These are phyloP conservation scores for Apophysomyces ossiformis DNA, from an alignment of 371 early-diverging fungal genomes.

Conservation along the genomic window DNA sequence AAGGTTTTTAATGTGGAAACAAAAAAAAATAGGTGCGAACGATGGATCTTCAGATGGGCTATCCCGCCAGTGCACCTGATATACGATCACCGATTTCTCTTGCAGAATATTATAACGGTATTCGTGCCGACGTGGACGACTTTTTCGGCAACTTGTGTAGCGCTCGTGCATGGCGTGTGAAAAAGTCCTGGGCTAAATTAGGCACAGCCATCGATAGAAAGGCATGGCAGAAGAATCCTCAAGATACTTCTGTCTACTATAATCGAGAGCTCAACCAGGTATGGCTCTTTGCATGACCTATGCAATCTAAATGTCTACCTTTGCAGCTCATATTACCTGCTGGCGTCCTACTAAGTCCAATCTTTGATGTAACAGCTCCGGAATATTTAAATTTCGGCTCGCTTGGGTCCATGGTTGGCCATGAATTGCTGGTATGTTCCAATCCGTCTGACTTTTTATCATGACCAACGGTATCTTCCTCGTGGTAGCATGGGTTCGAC, in stretches of 20 bases:
- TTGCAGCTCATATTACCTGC: slow-evolving; percentile 57
- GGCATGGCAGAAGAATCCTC: slow-evolving; percentile 58
- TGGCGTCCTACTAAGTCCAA: slow-evolving; percentile 56
- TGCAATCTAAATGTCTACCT: background rate
- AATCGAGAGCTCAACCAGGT: slow-evolving; percentile 31
- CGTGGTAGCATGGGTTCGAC: slow-evolving; percentile 58
- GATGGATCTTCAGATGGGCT: slow-evolving; percentile 45
- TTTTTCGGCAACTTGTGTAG: slow-evolving; percentile 56
- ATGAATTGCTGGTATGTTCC: slow-evolving; percentile 14
- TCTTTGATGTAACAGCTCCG: slow-evolving; percentile 50
- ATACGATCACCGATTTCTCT: slow-evolving; percentile 44
- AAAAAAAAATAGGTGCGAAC: slow-evolving; percentile 1
- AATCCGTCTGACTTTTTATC: background rate
- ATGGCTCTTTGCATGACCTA: slow-evolving; percentile 1
- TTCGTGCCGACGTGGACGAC: slow-evolving; percentile 36
- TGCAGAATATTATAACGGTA: slow-evolving; percentile 46
- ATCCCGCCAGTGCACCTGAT: slow-evolving; percentile 48
- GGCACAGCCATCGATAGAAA: slow-evolving; percentile 39
- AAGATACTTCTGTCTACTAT: slow-evolving; percentile 53
- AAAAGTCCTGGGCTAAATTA: slow-evolving; percentile 22
- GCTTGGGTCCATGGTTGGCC: slow-evolving; percentile 18
- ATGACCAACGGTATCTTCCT: background rate
- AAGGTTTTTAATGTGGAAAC: background rate
- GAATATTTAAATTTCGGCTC: slow-evolving; percentile 23
- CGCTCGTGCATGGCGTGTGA: slow-evolving; percentile 29